Percentiles rank a stretch among this genome's conserved stretches.
These are phyloP conservation scores for Fomitopsis palustris DNA, from an alignment of 1,284 basidiomycete species.

Conservation along the genomic window DNA sequence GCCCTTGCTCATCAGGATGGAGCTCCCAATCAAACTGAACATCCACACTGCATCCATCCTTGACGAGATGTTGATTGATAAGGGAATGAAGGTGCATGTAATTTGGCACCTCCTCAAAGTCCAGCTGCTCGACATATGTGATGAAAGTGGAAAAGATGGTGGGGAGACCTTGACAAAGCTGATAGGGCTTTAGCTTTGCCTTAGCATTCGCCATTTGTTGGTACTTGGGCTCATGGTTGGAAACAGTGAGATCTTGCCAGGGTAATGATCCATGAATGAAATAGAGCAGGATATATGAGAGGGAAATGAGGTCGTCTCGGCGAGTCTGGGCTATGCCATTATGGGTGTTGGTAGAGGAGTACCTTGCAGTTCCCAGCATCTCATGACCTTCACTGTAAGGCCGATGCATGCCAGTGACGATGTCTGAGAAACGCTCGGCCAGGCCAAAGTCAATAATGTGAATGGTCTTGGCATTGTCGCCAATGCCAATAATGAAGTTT, in stretches of 20 bases:
- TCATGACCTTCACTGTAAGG: constrained; percentile 62
- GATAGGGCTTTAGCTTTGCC: neutral
- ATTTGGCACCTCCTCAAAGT: neutral
- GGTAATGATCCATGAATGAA: constrained; percentile 59
- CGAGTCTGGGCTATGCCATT: constrained; percentile 60
- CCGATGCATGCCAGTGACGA: neutral
- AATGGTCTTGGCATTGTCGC: neutral
- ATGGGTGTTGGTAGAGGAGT: constrained; percentile 72
- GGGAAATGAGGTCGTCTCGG: constrained; percentile 61
- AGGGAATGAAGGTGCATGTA: neutral
- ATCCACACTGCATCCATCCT: no score
- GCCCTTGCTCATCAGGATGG: no score
- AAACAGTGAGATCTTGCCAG: constrained; percentile 31
- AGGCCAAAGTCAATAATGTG: constrained; percentile 11
- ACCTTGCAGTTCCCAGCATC: constrained; percentile 67
- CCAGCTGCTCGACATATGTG: neutral
- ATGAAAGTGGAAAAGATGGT: neutral
- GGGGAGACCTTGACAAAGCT: neutral
- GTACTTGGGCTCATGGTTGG: neutral
- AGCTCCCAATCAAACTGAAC: no score
- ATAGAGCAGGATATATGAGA: constrained; percentile 65
- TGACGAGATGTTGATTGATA: no score
- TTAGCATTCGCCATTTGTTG: neutral
- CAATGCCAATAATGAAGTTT: constrained; percentile 5
- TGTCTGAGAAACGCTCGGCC: constrained; percentile 1